Evolutionary conservation across 495 filamentous ascomycete genomes (phyloP).

Genomic region (Monascus purpureus): DNA sequence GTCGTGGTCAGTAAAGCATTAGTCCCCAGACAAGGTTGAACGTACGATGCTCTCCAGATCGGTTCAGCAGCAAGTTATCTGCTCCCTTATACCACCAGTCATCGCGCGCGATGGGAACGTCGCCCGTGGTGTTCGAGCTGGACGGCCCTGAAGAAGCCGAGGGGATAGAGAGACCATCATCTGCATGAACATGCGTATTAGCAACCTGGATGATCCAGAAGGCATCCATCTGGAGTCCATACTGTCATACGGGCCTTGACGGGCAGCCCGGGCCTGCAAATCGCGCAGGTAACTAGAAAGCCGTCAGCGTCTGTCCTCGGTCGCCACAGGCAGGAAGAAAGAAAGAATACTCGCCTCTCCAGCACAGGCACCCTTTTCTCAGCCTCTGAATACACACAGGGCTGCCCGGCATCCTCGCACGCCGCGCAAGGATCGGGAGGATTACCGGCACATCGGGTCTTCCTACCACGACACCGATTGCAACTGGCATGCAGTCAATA

Average conservation of each 20-base stretch:
- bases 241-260: constrained; percentile 2
- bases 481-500: too few relatives aligned
- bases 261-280: constrained; percentile 11
- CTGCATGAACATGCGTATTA: too few relatives aligned
- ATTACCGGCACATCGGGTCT: constrained; percentile 22
- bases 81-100: constrained; percentile 30
- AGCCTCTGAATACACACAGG: constrained; percentile 23
- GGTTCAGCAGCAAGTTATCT: constrained; percentile 20
- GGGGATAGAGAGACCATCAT: constrained; percentile 2
- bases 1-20: neutral
- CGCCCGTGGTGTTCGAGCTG: constrained; percentile 7
- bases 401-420: constrained; percentile 17
- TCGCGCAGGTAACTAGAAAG: constrained; percentile 22
- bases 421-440: constrained; percentile 21
- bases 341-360: constrained; percentile 12
- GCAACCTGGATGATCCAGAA: too few relatives aligned
- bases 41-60: constrained; percentile 25
- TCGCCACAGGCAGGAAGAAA: constrained; percentile 4
- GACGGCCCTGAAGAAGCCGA: constrained; percentile 4
- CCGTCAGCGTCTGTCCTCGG: too few relatives aligned
- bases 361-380: constrained; percentile 24
- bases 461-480: constrained; percentile 23
- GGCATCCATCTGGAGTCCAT: too few relatives aligned
- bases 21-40: too few relatives aligned
- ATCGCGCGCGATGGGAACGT: constrained; percentile 16